A percentile compares a stretch with the other conserved stretches of the same genome.
Conservation (phyloP, 2,329 filamentous ascomycete species). For the Fusarium coffeatum region DNA sequence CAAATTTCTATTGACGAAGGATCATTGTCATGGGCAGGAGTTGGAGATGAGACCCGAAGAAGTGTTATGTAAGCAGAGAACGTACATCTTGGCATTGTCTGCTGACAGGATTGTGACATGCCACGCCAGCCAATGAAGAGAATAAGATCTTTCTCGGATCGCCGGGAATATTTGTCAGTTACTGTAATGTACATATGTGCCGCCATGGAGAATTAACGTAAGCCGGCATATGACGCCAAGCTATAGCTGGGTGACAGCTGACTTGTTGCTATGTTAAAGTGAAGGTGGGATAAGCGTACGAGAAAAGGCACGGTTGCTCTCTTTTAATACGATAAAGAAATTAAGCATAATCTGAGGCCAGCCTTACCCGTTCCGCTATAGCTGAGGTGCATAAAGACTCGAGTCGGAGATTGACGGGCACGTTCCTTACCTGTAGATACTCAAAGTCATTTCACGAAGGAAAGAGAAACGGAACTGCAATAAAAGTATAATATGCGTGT, state of each 20-base stretch:
- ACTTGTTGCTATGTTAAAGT: not conserved
- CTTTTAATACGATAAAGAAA: not conserved
- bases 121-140: not conserved
- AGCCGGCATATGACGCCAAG: not conserved
- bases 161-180: not conserved
- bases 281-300: not conserved
- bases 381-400: not conserved
- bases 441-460: not conserved
- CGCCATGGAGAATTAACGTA: not conserved
- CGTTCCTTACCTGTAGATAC: not conserved
- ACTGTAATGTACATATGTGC: not conserved
- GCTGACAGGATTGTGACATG: not conserved
- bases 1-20: not conserved
- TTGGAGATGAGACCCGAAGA: not conserved
- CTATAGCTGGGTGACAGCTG: not conserved
- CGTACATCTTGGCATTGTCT: not conserved
- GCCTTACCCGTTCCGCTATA: not conserved
- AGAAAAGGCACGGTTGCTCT: not conserved
- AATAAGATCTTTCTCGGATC: not conserved
- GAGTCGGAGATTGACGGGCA: not conserved
- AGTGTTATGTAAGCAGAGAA: not conserved
- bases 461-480: not conserved
- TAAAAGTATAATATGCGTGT: not conserved
- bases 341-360: not conserved
- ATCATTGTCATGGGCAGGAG: not conserved